Conservation (phyloP, 2,329 filamentous ascomycete species). For the Colletotrichum sp. region DNA sequence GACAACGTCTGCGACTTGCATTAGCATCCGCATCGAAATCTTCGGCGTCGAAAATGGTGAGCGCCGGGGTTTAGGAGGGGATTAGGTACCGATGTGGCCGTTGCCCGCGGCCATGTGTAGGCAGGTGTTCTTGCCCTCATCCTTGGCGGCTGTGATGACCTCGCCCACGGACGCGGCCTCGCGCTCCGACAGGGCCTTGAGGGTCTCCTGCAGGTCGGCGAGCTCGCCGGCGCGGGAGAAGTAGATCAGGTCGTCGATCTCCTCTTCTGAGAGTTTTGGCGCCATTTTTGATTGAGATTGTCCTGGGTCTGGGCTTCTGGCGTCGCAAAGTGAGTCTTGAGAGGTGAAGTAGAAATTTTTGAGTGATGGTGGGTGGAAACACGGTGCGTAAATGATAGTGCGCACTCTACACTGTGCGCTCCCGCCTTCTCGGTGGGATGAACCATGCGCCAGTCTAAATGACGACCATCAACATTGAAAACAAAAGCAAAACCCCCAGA, state of each 20-base stretch:
- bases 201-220: slow-evolving; percentile 64
- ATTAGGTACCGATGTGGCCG: slow-evolving; percentile 73
- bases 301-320: background rate
- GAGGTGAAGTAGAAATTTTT: slow-evolving; percentile 20
- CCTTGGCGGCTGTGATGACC: slow-evolving; percentile 73
- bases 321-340: background rate
- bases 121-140: slow-evolving; percentile 78
- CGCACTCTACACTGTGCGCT: slow-evolving; percentile 11
- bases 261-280: slow-evolving; percentile 71
- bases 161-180: slow-evolving; percentile 65
- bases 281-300: slow-evolving; percentile 40
- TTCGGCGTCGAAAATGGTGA: background rate
- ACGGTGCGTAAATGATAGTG: background rate
- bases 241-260: slow-evolving; percentile 92
- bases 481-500: background rate
- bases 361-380: slow-evolving; percentile 16
- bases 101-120: slow-evolving; percentile 95
- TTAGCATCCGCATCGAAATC: background rate
- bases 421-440: background rate
- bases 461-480: background rate
- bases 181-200: slow-evolving; percentile 66
- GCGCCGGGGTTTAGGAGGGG: background rate
- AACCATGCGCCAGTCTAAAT: background rate
- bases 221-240: slow-evolving; percentile 80
- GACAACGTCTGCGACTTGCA: slow-evolving; percentile 44